These are phyloP conservation scores for Wolfiporia cocos DNA, from an alignment of 1,284 basidiomycete genomes.

Conservation along the genomic window DNA sequence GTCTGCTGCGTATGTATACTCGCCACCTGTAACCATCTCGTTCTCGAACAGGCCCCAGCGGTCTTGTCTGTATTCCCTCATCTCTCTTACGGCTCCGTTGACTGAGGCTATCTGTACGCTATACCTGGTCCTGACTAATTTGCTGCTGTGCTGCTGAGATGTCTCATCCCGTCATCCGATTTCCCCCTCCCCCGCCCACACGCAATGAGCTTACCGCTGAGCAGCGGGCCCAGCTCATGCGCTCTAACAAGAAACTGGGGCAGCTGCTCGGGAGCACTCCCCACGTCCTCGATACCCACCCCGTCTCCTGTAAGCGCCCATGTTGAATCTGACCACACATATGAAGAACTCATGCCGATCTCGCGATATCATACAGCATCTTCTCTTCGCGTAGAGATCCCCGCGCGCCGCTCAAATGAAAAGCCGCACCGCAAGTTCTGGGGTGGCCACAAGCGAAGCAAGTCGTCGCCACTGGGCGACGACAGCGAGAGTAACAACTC, in stretches of 20 bases:
- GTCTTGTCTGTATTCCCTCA: not conserved
- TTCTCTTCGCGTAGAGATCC: slow-evolving; percentile 2
- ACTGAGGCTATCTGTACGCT: not conserved
- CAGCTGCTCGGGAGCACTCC: slow-evolving; percentile 56
- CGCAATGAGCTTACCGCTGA: slow-evolving; percentile 46
- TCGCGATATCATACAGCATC: not conserved
- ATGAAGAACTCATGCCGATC: too few species aligned
- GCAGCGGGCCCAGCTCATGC: slow-evolving; percentile 51
- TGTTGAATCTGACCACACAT: not conserved
- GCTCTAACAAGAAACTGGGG: slow-evolving; percentile 55
- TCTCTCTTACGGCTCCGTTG: not conserved
- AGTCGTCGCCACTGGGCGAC: slow-evolving; percentile 13
- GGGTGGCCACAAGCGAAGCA: slow-evolving; percentile 12
- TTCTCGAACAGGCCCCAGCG: slow-evolving; percentile 3
- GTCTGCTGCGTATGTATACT: too few species aligned
- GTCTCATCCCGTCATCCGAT: slow-evolving; percentile 30
- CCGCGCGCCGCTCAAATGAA: slow-evolving; percentile 7
- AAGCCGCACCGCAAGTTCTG: slow-evolving; percentile 9
- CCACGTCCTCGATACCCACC: slow-evolving; percentile 40
- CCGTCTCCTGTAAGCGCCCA: slow-evolving; percentile 8
- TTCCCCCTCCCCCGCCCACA: slow-evolving; percentile 54
- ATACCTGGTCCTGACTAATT: not conserved
- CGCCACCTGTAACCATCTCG: too few species aligned
- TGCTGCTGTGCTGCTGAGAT: slow-evolving; percentile 14
- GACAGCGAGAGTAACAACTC: slow-evolving; percentile 8